Percentiles rank a stretch among this genome's conserved stretches.
These are phyloP conservation scores for Solanum hybrid DNA, from an alignment of 305 asterid species.

Conservation along the genomic window DNA sequence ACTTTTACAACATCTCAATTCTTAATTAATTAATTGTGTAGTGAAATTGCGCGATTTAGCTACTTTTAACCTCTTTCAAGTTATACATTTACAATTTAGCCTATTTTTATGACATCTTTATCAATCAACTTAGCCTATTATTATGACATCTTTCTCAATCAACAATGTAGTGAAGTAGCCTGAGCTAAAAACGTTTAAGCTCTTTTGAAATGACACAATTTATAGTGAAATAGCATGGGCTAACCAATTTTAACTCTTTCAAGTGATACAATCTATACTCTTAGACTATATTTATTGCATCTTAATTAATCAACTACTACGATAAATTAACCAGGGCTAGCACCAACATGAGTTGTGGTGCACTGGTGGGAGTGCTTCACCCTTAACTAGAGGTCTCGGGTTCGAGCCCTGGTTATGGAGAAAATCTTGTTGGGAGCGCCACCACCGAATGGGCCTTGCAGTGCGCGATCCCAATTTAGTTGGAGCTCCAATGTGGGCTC, in stretches of 20 bases:
- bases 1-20: neutral
- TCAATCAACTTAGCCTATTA: neutral
- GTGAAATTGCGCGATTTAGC: neutral
- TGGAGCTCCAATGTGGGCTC: neutral
- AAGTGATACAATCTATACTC: neutral
- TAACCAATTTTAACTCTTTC: neutral
- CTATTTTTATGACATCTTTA: neutral
- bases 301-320: too few species aligned
- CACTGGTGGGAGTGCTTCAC: neutral
- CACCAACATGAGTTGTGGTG: neutral
- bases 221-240: neutral
- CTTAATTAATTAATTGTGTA: neutral
- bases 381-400: neutral
- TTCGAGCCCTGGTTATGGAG: neutral
- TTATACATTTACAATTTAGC: neutral
- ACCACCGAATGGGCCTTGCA: neutral
- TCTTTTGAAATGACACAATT: neutral
- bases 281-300: neutral
- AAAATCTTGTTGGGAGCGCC: neutral
- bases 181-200: neutral
- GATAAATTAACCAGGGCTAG: neutral
- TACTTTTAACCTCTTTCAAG: neutral
- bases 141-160: neutral
- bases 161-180: neutral
- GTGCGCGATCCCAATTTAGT: neutral